phyloP scores from a whole-genome alignment of 805 yeast genomes.

The Candida nitratophila region DNA sequence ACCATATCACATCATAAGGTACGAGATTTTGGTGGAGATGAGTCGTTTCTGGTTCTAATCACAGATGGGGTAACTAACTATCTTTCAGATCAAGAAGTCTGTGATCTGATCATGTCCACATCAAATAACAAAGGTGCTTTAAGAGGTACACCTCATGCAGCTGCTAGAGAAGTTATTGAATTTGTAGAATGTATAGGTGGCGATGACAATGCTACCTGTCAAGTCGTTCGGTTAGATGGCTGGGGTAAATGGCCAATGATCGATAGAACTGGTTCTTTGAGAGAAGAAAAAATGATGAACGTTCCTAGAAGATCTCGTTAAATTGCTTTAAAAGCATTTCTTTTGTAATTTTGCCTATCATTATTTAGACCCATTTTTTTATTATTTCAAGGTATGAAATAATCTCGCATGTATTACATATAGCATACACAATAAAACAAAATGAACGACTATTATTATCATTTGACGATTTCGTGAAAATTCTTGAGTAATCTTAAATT shows the following conservation, averaged over 20 bases:
- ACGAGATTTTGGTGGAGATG: conserved; percentile 68
- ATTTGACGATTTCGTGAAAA: too few species aligned
- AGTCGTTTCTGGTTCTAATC: conserved; percentile 73
- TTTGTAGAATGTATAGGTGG: conserved; percentile 85
- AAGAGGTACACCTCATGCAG: conserved; percentile 73
- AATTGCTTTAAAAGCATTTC: neutral
- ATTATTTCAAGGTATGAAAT: too few species aligned
- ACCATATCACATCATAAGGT: conserved; percentile 12
- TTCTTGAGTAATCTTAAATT: too few species aligned
- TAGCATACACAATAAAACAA: too few species aligned
- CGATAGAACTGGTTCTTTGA: conserved; percentile 75
- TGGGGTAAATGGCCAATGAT: conserved; percentile 92
- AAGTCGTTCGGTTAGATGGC: conserved; percentile 70
- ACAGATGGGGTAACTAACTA: conserved; percentile 84
- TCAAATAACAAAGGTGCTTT: conserved; percentile 55
- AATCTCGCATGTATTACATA: too few species aligned
- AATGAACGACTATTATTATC: too few species aligned
- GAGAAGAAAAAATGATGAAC: conserved; percentile 55
- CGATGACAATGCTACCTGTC: conserved; percentile 92
- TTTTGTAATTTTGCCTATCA: too few species aligned
- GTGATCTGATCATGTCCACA: conserved; percentile 74
- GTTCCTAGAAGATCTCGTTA: conserved; percentile 13
- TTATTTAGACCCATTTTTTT: too few species aligned
- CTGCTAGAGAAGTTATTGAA: conserved; percentile 78
- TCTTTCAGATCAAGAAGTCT: conserved; percentile 84